Conservation (phyloP, 2,329 filamentous ascomycete species). For the Claviceps sp. region DNA sequence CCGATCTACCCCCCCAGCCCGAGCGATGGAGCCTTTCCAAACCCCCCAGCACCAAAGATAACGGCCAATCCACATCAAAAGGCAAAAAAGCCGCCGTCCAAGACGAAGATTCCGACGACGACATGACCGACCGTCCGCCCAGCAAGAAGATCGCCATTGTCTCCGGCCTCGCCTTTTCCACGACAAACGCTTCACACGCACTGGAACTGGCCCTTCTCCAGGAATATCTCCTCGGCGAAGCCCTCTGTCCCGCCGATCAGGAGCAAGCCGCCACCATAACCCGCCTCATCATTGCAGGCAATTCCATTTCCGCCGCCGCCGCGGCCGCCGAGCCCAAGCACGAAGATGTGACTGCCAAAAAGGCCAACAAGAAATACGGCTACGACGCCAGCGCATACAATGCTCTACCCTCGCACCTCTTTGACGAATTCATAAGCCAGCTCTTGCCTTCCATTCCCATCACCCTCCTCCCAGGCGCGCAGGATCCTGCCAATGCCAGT, state of each 20-base stretch:
- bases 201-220: slow-evolving; percentile 64
- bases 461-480: slow-evolving; percentile 71
- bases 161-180: slow-evolving; percentile 75
- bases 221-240: slow-evolving; percentile 81
- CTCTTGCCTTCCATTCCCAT: slow-evolving; percentile 78
- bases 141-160: slow-evolving; percentile 63
- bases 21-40: slow-evolving; percentile 62
- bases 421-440: slow-evolving; percentile 71
- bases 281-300: slow-evolving; percentile 80
- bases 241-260: slow-evolving; percentile 47
- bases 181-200: slow-evolving; percentile 55
- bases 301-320: slow-evolving; percentile 67
- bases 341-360: slow-evolving; percentile 32
- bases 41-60: slow-evolving; percentile 16
- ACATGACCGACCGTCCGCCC: slow-evolving; percentile 41
- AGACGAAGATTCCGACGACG: slow-evolving; percentile 24
- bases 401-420: slow-evolving; percentile 63
- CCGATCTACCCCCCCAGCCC: slow-evolving; percentile 73
- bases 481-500: slow-evolving; percentile 78
- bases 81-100: slow-evolving; percentile 8
- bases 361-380: slow-evolving; percentile 66
- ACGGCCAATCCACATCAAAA: neutral
- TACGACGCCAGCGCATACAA: slow-evolving; percentile 89
- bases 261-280: slow-evolving; percentile 53
- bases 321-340: slow-evolving; percentile 18